These are phyloP conservation scores for Colletotrichum destructivum DNA, from an alignment of 2,329 filamentous ascomycete species.

Conservation along the genomic window DNA sequence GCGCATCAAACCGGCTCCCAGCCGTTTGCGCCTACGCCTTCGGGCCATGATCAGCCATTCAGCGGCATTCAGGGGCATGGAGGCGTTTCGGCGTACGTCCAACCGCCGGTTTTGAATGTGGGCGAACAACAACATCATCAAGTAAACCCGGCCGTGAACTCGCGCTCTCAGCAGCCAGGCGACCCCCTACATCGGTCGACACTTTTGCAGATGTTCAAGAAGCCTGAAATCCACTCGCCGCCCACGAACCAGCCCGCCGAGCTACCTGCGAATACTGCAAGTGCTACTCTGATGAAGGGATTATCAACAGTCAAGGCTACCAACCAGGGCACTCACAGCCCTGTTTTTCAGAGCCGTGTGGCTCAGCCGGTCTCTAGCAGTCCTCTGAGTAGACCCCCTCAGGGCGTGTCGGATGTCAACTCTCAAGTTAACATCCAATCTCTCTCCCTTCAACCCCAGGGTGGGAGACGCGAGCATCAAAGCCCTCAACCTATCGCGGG, in stretches of 20 bases:
- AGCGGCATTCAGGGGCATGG: slow-evolving; percentile 5
- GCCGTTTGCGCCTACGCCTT: slow-evolving; percentile 1
- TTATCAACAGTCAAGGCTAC: slow-evolving; percentile 10
- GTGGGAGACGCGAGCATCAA: slow-evolving; percentile 6
- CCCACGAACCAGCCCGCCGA: slow-evolving; percentile 26
- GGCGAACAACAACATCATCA: slow-evolving; percentile 2
- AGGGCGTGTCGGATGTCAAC: slow-evolving; percentile 11
- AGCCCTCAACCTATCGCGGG: slow-evolving; percentile 10
- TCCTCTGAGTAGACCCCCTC: slow-evolving; percentile 37
- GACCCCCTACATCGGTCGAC: slow-evolving; percentile 59
- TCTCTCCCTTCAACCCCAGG: slow-evolving; percentile 29
- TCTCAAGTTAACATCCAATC: slow-evolving; percentile 22
- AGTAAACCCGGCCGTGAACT: slow-evolving; percentile 21
- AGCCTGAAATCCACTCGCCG: slow-evolving; percentile 47
- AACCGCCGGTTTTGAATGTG: slow-evolving; percentile 3
- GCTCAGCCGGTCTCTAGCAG: slow-evolving; percentile 36
- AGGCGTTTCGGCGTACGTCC: slow-evolving; percentile 1
- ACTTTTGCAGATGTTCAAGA: slow-evolving; percentile 70
- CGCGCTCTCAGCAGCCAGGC: slow-evolving; percentile 49
- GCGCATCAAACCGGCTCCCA: neutral
- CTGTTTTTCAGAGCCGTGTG: slow-evolving; percentile 21
- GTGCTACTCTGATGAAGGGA: slow-evolving; percentile 32
- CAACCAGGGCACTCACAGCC: slow-evolving; percentile 13
- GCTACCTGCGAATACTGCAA: slow-evolving; percentile 36
- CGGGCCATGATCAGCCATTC: neutral